Base-by-base conservation (phyloP, 805 yeast genomes). In the Yamadazyma tumulicola region DNA sequence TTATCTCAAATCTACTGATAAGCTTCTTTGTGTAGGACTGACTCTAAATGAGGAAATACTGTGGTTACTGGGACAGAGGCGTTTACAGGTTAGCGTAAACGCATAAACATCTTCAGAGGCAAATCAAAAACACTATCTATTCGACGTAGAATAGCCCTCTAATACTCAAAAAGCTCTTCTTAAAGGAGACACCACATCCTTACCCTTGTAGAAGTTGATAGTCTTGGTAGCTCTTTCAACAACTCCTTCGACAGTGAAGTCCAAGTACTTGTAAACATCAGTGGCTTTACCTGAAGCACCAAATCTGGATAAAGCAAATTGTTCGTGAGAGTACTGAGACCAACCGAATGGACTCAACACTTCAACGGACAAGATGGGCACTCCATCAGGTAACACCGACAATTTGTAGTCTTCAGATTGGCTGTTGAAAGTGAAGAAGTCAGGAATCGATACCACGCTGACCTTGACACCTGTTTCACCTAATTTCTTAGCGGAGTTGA, bases 261-360 rank as follows among this genome's bases (percentile, higher is more conserved):
- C 96, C 52, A 91, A 85, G 72, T 57, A 69, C 67, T 85, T 77
- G 81, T 80, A 93, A 43, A 91, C 75, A 45, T 84, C 86, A 39
- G 68, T 65, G 58, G 82, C 93, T 63, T 85, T 84, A 62, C 95
- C 98, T 42, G 97, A 88, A 43, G 89, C 93, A 77, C 98, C 98
- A 61, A 93, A 93, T 72, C 86, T 79, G 78, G 87, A 79, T 58
- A 93, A 74, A 69, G 97, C 96, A 55, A 91, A 86, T 66, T 88
- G 95, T 74, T 85, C 94, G 72, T 93, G 98, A 41, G 97, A 78
- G 74, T 88, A 93, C 67, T 81, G 85, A 54, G 81, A 72, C 98
- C 98, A 93, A 39, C 96, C 96, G 52, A 75, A 71, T 35, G 96
- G 79, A 38, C 95, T 67, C 79, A 87, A 74, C 34, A 88, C 97